These are phyloP conservation scores for Tulasnella calospora DNA, from an alignment of 768 basidiomycete genomes.

Conservation along the genomic window DNA sequence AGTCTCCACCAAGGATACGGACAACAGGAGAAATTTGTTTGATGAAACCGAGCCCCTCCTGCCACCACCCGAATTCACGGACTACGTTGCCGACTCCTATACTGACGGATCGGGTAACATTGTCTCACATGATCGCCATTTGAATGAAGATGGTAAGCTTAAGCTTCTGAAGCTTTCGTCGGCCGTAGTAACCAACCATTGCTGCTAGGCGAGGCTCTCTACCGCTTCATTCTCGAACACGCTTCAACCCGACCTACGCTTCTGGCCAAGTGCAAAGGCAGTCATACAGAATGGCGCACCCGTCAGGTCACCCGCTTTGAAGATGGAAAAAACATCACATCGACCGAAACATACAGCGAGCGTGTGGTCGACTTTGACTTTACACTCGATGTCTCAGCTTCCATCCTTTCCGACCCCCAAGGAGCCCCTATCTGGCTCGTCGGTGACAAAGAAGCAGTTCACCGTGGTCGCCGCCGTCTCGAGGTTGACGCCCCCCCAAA, in stretches of 20 bases:
- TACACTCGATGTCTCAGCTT: constrained; percentile 49
- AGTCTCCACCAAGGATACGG: neutral
- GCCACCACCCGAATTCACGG: constrained; percentile 59
- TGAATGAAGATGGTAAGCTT: constrained; percentile 56
- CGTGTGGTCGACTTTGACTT: constrained; percentile 67
- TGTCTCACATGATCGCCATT: constrained; percentile 64
- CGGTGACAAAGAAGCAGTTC: constrained; percentile 58
- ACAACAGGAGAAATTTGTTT: neutral
- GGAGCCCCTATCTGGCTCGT: constrained; percentile 54
- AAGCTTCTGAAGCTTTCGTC: constrained; percentile 14
- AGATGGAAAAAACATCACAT: neutral
- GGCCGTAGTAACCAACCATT: neutral
- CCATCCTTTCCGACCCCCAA: constrained; percentile 34
- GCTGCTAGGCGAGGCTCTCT: constrained; percentile 58
- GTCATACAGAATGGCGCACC: constrained; percentile 51
- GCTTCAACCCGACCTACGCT: constrained; percentile 45
- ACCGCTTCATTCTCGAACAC: constrained; percentile 64
- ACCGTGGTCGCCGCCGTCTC: constrained; percentile 57
- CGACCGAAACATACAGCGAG: constrained; percentile 53
- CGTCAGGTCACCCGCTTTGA: constrained; percentile 41
- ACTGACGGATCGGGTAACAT: constrained; percentile 46
- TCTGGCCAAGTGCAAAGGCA: constrained; percentile 49
- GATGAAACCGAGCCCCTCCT: neutral
- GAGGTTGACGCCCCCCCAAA: constrained; percentile 47
- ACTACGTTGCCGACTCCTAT: constrained; percentile 60